Evolutionary conservation across 176 grass and related monocot species (phyloP).

Genomic region (Musa itinerans): DNA sequence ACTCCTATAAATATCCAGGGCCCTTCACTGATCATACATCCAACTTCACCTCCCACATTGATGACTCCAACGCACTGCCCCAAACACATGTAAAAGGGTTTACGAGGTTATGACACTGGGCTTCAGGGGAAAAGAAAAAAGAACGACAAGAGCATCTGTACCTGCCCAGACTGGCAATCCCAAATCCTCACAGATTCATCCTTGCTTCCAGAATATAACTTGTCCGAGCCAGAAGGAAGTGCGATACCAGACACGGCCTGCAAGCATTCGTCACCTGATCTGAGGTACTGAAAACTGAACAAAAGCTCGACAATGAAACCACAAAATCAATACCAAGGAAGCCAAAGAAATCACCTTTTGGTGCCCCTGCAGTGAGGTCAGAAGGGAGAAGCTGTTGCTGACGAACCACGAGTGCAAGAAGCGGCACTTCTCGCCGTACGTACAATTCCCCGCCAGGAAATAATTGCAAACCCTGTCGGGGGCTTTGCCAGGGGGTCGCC

Average conservation of each 20-base stretch:
- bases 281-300: neutral
- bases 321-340: neutral
- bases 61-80: constrained; percentile 54
- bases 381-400: constrained; percentile 51
- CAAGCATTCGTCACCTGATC: neutral
- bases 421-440: constrained; percentile 59
- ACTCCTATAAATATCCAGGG: constrained; percentile 84
- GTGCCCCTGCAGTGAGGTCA: constrained; percentile 75
- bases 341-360: constrained; percentile 42
- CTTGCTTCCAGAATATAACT: constrained; percentile 87
- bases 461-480: constrained; percentile 46
- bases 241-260: constrained; percentile 72
- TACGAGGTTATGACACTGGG: constrained; percentile 11
- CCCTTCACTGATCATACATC: constrained; percentile 95
- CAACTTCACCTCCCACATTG: constrained; percentile 61
- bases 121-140: constrained; percentile 17
- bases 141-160: constrained; percentile 19
- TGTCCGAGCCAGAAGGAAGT: constrained; percentile 71
- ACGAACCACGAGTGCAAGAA: constrained; percentile 60
- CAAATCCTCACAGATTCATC: constrained; percentile 74
- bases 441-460: constrained; percentile 61
- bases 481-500: constrained; percentile 15
- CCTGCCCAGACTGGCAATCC: constrained; percentile 96
- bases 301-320: neutral
- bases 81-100: constrained; percentile 23